Percentiles rank a stretch among this genome's conserved stretches.
Conservation (phyloP, 345 rosid genomes). For the Populus davidiana region DNA sequence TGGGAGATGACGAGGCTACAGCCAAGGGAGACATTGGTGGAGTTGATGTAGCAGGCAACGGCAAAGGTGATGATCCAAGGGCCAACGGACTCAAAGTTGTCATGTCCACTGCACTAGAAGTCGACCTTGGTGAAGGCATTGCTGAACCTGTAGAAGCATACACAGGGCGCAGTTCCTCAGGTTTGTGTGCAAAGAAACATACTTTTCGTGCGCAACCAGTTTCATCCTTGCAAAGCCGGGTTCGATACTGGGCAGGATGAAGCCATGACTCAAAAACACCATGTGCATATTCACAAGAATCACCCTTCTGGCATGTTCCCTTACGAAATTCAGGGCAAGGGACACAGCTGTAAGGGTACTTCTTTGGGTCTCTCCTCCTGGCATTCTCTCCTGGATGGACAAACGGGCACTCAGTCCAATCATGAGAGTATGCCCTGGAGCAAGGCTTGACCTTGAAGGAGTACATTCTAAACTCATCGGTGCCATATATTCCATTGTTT, state of each 20-base stretch:
- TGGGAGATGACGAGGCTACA: conserved; percentile 63
- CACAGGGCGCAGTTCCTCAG: conserved; percentile 82
- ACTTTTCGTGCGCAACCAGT: conserved; percentile 82
- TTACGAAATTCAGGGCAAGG: conserved; percentile 98
- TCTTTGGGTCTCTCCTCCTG: conserved; percentile 91
- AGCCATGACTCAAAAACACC: conserved; percentile 99
- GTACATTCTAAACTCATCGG: conserved; percentile 93
- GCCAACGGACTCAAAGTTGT: conserved; percentile 51
- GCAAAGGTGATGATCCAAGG: conserved; percentile 48
- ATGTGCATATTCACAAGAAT: conserved; percentile 89
- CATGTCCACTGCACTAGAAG: conserved; percentile 59
- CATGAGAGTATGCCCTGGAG: conserved; percentile 97
- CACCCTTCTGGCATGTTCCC: conserved; percentile 86
- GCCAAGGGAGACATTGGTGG: conserved; percentile 78
- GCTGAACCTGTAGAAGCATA: conserved; percentile 95
- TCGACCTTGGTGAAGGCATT: conserved; percentile 82
- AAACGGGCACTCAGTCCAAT: conserved; percentile 98
- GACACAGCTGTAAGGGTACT: conserved; percentile 89
- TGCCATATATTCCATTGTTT: conserved; percentile 72
- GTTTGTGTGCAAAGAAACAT: conserved; percentile 94
- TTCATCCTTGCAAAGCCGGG: conserved; percentile 97
- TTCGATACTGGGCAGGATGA: conserved; percentile 93
- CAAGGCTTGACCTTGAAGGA: conserved; percentile 94
- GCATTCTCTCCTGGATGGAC: conserved; percentile 99
- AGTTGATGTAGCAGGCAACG: conserved; percentile 57